These are phyloP conservation scores for Furcasterigmium furcatum DNA, from an alignment of 2,329 filamentous ascomycete species.

Conservation along the genomic window DNA sequence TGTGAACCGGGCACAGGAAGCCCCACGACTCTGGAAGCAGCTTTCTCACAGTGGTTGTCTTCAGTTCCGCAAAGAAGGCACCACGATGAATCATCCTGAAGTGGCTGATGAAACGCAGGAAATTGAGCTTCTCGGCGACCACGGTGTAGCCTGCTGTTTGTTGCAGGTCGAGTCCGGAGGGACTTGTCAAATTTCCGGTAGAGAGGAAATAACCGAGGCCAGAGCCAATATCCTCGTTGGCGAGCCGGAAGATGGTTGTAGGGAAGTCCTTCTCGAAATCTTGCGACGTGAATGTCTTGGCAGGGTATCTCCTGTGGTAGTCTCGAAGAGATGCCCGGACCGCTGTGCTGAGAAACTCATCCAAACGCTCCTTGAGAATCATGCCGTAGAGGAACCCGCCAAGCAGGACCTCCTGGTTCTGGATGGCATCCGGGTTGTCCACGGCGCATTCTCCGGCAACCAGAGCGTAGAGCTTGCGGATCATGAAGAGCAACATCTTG, in stretches of 20 bases:
- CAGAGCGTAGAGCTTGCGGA: slow-evolving; percentile 88
- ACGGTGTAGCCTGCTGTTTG: slow-evolving; percentile 94
- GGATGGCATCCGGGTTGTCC: slow-evolving; percentile 94
- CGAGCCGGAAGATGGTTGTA: slow-evolving; percentile 71
- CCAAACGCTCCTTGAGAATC: slow-evolving; percentile 91
- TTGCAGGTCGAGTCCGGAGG: slow-evolving; percentile 89
- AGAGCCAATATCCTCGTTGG: slow-evolving; percentile 85
- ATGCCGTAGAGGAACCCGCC: slow-evolving; percentile 93
- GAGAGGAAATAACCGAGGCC: slow-evolving; percentile 93
- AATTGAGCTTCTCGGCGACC: slow-evolving; percentile 98
- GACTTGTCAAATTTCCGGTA: slow-evolving; percentile 88
- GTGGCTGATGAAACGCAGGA: slow-evolving; percentile 96
- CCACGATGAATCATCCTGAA: slow-evolving; percentile 99
- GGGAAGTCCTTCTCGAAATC: slow-evolving; percentile 80
- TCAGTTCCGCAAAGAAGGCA: slow-evolving; percentile 96
- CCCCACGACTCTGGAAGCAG: slow-evolving; percentile 96
- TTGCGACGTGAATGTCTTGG: slow-evolving; percentile 72
- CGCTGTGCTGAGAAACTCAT: slow-evolving; percentile 71
- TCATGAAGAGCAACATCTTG: slow-evolving; percentile 91
- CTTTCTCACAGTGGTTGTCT: slow-evolving; percentile 95
- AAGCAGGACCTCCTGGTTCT: slow-evolving; percentile 92
- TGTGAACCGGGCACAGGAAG: slow-evolving; percentile 95
- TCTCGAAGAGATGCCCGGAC: slow-evolving; percentile 53
- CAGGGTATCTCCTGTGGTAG: slow-evolving; percentile 51
- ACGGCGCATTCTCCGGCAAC: slow-evolving; percentile 89